Base-by-base conservation (phyloP, 768 basidiomycete genomes). In the Clitopilus hobsonii region DNA sequence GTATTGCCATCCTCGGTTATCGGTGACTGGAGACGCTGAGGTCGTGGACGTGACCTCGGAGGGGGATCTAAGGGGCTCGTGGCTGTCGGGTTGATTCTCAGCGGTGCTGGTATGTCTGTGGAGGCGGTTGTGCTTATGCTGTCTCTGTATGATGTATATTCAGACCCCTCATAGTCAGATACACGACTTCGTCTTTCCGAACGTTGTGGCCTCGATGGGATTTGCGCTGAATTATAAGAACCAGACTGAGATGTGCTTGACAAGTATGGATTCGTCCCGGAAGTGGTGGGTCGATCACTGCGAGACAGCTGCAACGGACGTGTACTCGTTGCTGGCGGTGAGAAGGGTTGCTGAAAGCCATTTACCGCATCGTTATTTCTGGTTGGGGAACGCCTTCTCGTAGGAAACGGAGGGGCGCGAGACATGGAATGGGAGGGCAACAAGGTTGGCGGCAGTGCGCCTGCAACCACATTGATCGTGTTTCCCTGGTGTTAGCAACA, bases 151-250 rank as follows among this genome's bases (percentile, higher is more conserved):
- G 61, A 67, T 45, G 70, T 71, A 56, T 70, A 69, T 56, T 85
- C 83, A 38, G 80, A 78, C 26, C 64, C 69, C 38, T 80, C 77
- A 58, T 81, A 72, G 49, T 86, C 84, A 20, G 82, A 78, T 52
- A 70, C 67, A 54, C 84, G 77, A 52, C 72, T 73, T 65, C 88
- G 77, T 36, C 84, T 69, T 49, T 87, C 88, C 13, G 87, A 89
- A 63, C 86, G 73, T 63, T 83, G 81, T 13, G 88, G 88, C 48
- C 87, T 80, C 50, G 79, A 73, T 16, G 87, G 86, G 16, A 80
- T 81, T 57, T 72, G 70, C 8, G 77, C 71, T 13, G 76, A 70
- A 41, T 76, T 67, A 55, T 74, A 74, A 29, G 71, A 67, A 18
- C 60, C 56, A 51, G 67, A 64, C 54, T 68, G 74, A 54, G 77